Base-by-base conservation (phyloP, 306 rosid species). In the Lathyrus tuberosus region DNA sequence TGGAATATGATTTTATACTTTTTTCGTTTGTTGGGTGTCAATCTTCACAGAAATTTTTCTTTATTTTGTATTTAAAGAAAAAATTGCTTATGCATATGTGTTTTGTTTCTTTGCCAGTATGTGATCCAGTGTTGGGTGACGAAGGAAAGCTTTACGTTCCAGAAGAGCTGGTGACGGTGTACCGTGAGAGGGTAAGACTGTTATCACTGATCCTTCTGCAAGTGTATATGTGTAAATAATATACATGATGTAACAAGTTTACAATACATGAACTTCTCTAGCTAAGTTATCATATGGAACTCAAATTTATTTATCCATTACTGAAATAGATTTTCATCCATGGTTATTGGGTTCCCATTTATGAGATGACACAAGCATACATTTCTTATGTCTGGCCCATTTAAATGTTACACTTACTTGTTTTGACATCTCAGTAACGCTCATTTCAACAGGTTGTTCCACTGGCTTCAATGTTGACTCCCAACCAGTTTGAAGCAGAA, bases 101-200 rank as follows among this genome's bases (percentile, higher is more conserved):
- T 77, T 74, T 69, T 80, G 35, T 74, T 41, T 62, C 68, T 52
- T 61, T 81, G 78, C 65, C 71, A 93, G 99, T 94, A 22, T 94
- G 99, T 80, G 99, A 94, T 91, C 99, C 96, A 47, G 99, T 94
- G 80, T 68, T 91, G 97, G 99, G 99, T 66, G 99, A 91, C 73
- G 96, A 88, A 83, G 99, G 97, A 71, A 94, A 87, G 85, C 89
- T 94, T 38, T 91, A 91, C 80, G 95, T 94, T 69, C 96, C 99
- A 56, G 66, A 52, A 76, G 96, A 94, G 60, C 78, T 90, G 75
- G 86, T 91, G 38, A 81, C 92, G n/a, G 95, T 94, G 28, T 94
- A 94, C 70, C 96, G 97, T 8, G 92, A 94, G 77, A 94, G 84
- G 97, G 99, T 94, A 78, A 79, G 71, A 65, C 49, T 72, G 18